These are phyloP conservation scores for Fusarium coicis DNA, from an alignment of 2,329 filamentous ascomycete species.

Conservation along the genomic window DNA sequence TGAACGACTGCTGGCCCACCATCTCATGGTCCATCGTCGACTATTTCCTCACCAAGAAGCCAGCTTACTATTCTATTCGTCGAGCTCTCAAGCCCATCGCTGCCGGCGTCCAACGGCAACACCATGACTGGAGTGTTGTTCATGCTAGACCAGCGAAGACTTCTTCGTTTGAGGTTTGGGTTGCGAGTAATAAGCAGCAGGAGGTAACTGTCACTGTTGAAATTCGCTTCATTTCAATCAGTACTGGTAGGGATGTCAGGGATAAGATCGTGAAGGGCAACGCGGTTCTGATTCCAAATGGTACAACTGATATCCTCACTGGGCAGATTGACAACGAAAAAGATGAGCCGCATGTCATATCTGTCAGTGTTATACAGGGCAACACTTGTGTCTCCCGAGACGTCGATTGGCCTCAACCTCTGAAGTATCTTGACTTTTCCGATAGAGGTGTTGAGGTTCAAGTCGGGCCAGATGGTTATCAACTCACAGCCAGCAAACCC, in stretches of 20 bases:
- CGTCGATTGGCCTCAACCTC: conserved; percentile 69
- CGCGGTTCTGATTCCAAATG: not conserved
- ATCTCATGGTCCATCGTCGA: conserved; percentile 7
- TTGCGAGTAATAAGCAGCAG: not conserved
- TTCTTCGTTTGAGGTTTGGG: not conserved
- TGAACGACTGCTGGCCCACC: conserved; percentile 2
- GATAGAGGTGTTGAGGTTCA: conserved; percentile 53
- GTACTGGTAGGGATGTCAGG: not conserved
- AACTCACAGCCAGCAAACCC: conserved; percentile 55
- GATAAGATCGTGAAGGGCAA: not conserved
- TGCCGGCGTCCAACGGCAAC: not conserved
- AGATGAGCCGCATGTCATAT: not conserved
- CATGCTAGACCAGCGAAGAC: not conserved
- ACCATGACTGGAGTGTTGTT: conserved; percentile 8
- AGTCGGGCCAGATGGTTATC: conserved; percentile 36
- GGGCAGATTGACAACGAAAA: not conserved
- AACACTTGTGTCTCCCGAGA: conserved; percentile 43
- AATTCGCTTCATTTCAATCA: not conserved
- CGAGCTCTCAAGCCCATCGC: not conserved
- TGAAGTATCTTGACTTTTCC: conserved; percentile 68
- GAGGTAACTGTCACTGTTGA: not conserved
- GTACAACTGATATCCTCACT: not conserved
- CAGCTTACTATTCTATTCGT: not conserved
- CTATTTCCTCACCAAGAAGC: not conserved
- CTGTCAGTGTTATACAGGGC: not conserved